These are phyloP conservation scores for Colletotrichum sp. DNA, from an alignment of 2,329 filamentous ascomycete genomes.

Conservation along the genomic window DNA sequence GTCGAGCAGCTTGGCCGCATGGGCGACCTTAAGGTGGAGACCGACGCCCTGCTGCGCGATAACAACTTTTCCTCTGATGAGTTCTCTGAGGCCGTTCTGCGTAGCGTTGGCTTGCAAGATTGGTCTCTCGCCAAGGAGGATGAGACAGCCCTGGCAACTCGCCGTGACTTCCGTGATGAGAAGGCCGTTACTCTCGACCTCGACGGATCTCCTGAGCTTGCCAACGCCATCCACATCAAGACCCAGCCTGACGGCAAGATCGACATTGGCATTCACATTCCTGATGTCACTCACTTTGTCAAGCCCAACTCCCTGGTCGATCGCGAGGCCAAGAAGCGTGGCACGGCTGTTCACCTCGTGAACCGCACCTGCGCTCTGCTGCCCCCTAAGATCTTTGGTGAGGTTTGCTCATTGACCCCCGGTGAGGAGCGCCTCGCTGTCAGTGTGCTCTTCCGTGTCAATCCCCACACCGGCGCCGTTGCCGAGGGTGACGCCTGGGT, in stretches of 20 bases:
- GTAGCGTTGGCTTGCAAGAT: slow-evolving; percentile 89
- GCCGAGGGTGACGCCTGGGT: slow-evolving; percentile 91
- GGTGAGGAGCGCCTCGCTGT: slow-evolving; percentile 90
- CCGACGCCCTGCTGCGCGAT: slow-evolving; percentile 93
- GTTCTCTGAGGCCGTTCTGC: slow-evolving; percentile 94
- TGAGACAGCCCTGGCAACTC: slow-evolving; percentile 72
- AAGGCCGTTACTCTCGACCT: slow-evolving; percentile 92
- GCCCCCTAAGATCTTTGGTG: slow-evolving; percentile 81
- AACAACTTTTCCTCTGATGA: slow-evolving; percentile 99
- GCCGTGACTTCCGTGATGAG: slow-evolving; percentile 90
- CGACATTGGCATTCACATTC: slow-evolving; percentile 93
- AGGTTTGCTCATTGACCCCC: slow-evolving; percentile 86
- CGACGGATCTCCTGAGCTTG: slow-evolving; percentile 85
- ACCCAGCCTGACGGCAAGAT: slow-evolving; percentile 81
- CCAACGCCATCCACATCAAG: slow-evolving; percentile 93
- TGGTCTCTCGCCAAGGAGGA: slow-evolving; percentile 89
- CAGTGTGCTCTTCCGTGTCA: slow-evolving; percentile 91
- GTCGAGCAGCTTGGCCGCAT: slow-evolving; percentile 97
- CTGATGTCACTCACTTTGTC: slow-evolving; percentile 95
- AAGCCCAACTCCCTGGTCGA: slow-evolving; percentile 96
- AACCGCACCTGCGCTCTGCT: slow-evolving; percentile 89
- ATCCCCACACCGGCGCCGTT: slow-evolving; percentile 78
- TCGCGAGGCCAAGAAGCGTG: slow-evolving; percentile 96
- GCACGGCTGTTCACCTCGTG: slow-evolving; percentile 93
- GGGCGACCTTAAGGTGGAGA: slow-evolving; percentile 97